Conservation (phyloP, 345 rosid species). For the Hibiscus syriacus region DNA sequence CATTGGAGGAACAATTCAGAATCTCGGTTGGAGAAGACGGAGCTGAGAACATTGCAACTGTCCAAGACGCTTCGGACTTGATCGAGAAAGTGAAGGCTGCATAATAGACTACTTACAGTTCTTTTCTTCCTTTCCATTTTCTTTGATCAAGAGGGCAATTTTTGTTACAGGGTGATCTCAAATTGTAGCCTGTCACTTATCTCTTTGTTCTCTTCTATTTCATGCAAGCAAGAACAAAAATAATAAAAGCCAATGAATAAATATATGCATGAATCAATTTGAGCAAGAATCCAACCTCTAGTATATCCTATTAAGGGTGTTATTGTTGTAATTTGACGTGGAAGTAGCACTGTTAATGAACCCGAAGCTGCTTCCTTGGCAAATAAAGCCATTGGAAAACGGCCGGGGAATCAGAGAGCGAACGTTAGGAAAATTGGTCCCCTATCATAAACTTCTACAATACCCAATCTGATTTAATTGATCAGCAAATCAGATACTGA, state of each 20-base stretch:
- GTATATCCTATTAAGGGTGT: constrained; percentile 26
- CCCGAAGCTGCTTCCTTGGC: constrained; percentile 18
- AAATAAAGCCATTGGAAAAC: constrained; percentile 27
- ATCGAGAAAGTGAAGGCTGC: constrained; percentile 45
- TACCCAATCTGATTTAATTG: no score
- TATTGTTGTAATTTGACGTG: background rate
- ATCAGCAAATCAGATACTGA: no score
- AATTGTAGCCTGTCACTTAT: background rate
- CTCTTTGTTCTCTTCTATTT: background rate
- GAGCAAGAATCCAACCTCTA: constrained; percentile 55
- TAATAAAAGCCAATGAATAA: background rate
- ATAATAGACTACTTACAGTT: constrained; percentile 4
- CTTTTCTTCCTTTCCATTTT: no score
- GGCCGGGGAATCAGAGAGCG: background rate
- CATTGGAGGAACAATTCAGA: constrained; percentile 55
- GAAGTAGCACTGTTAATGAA: background rate
- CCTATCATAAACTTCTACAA: no score
- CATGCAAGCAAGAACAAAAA: background rate
- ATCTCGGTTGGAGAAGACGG: constrained; percentile 57
- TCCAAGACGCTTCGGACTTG: constrained; percentile 60
- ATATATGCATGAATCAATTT: background rate
- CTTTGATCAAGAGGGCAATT: background rate
- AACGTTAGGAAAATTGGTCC: background rate
- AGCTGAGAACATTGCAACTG: constrained; percentile 47
- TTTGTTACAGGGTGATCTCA: background rate